Evolutionary conservation across 768 basidiomycete species (phyloP).

Genomic region (Tulasnella sp.): DNA sequence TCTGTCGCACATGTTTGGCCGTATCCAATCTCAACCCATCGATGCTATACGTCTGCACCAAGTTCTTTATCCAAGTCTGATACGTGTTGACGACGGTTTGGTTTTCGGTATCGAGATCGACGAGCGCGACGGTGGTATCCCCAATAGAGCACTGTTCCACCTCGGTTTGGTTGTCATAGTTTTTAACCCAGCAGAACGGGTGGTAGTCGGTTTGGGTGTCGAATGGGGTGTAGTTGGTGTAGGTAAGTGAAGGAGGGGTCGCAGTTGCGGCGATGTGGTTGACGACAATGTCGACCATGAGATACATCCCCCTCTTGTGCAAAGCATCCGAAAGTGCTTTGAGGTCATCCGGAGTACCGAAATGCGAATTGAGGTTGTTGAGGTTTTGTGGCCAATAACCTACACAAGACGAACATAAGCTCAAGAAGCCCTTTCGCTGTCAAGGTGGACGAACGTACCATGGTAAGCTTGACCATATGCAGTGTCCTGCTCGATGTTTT

Average conservation of each 20-base stretch:
- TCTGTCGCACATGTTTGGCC: conserved; percentile 27
- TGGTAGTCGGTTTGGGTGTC: conserved; percentile 14
- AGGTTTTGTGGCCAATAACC: conserved; percentile 57
- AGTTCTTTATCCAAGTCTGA: conserved; percentile 26
- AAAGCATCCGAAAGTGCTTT: conserved; percentile 52
- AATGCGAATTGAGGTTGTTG: conserved; percentile 49
- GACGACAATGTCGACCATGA: conserved; percentile 38
- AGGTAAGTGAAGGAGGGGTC: neutral
- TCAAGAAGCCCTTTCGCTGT: neutral
- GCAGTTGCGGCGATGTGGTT: conserved; percentile 1
- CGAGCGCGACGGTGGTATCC: conserved; percentile 26
- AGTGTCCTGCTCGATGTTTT: conserved; percentile 60
- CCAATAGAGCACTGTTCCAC: conserved; percentile 26
- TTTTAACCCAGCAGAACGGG: conserved; percentile 13
- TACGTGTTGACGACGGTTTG: conserved; percentile 22
- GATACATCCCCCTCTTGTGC: conserved; percentile 65
- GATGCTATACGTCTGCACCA: conserved; percentile 28
- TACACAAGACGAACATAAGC: neutral
- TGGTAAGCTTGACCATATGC: conserved; percentile 75
- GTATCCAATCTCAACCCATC: conserved; percentile 31
- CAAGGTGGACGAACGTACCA: conserved; percentile 24
- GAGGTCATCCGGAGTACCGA: conserved; percentile 62
- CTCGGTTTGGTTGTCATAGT: conserved; percentile 17
- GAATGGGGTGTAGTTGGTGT: conserved; percentile 8
- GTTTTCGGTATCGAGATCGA: conserved; percentile 28